Evolutionary conservation across 2,329 filamentous ascomycete genomes (phyloP), one percentile per base, ranked within the genome.

Genomic region (Fusarium devonianum): DNA sequence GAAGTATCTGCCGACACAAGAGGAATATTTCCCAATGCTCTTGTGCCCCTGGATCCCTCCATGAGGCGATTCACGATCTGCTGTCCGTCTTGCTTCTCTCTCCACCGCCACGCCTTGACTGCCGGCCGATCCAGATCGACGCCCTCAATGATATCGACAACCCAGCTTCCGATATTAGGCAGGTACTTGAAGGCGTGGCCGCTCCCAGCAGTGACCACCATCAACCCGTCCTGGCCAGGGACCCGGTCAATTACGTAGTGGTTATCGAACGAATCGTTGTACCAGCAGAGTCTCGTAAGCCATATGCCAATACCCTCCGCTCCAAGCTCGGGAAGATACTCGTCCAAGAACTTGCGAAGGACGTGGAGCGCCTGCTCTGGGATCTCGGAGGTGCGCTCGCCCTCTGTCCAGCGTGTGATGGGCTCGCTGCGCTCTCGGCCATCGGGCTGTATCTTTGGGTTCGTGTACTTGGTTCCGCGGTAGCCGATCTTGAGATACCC

Each of bases 141-240:
- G 10, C 53, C 49, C 9, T 61, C 56, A 1, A 62, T 19, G 4
- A 58, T 74, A 53, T 83, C 76, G 0, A 79, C 73, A 10, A 85
- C 77, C 52, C 73, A 75, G 25, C 78, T 76, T 2, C 83, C 82
- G 56, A 86, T 75, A 3, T 79, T 78, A 0, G 83, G 83, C 37
- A 85, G 62, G 50, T 83, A 86, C 58, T 86, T 86, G 66, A 85
- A 86, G 0, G 74, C 84, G 65, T 86, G 84, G 0, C 84, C 84
- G 25, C 77, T 80, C 0, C 84, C 85, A 1, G 82, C 84, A 0
- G 83, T 86, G 3, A 82, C 82, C 0, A 86, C 74, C 61, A 85
- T 80, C 1, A 87, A 62, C 0, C 78, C 75, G n/a, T 84, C 77
- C 75, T 83, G 66, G 77, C 85, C 10, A 78, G 75, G 48, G 72